Evolutionary conservation across 2,329 filamentous ascomycete genomes (phyloP), one percentile per base, ranked within the genome.

Genomic region (Colletotrichum falcatum): DNA sequence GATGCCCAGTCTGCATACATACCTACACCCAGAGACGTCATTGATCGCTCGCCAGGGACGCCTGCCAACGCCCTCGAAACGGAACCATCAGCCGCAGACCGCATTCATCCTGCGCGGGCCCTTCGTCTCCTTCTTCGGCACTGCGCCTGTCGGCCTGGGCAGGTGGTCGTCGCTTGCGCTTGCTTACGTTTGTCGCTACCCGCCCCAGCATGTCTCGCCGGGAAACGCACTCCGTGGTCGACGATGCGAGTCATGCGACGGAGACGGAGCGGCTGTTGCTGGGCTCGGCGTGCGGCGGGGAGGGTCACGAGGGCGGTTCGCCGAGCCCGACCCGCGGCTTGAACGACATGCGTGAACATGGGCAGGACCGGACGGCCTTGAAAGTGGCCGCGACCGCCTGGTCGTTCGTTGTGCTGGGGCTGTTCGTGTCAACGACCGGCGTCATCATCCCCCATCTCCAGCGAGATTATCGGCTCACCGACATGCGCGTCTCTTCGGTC

Each of bases 401-500:
- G 42, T 72, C 66, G 7, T 72, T 72, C 16, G 46, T 74, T 2
- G 74, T 78, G 20, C 55, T 78, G 1, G 77, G 77, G 0, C 63
- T 77, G 26, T 74, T 77, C 62, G 71, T 74, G 7, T 77, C 77
- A 1, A 77, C 75, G 6, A 74, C 74, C 1, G 77, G 78, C 53
- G 70, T 63, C 0, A 51, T 51, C 5, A 78, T 83, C 0, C 78
- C 78, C 0, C 75, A 80, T 3, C 77, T 84, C 5, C 79, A 81
- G 33, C 65, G 66, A 0, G 76, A 83, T 65, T 86, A 86, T 73
- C 42, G 73, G 23, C 77, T 86, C 2, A 79, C 76, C 11, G 83
- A 86, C 60, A 74, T 81, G 1, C 77, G 79, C 28, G 83, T 84
- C 0, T 85, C 84, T 2, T 75, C 82, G 9, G 77, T 85, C 37